Evolutionary conservation across 805 yeast species (phyloP).

Genomic region (Cyberlindnera amylophila): DNA sequence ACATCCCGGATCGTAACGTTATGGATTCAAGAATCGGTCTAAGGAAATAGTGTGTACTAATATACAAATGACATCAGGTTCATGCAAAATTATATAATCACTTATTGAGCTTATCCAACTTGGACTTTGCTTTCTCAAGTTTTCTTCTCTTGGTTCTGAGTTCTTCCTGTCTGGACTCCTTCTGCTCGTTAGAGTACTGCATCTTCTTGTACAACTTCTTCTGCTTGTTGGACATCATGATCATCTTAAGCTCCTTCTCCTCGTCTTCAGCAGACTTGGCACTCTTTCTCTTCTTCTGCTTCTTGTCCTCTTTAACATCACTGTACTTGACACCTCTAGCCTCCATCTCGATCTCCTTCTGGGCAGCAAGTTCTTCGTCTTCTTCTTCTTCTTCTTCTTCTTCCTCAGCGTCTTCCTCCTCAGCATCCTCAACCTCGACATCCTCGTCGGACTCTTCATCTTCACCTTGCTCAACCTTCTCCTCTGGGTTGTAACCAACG

Average conservation of each 20-base stretch:
- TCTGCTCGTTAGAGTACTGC: constrained; percentile 86
- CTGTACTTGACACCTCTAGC: constrained; percentile 81
- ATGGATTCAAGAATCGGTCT: constrained; percentile 64
- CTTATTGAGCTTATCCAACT: constrained; percentile 15
- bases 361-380: constrained; percentile 47
- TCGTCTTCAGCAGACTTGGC: constrained; percentile 48
- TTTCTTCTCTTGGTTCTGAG: constrained; percentile 67
- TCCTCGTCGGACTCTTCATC: constrained; percentile 49
- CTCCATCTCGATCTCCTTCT: constrained; percentile 85
- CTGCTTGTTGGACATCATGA: constrained; percentile 97
- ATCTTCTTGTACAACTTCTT: constrained; percentile 90
- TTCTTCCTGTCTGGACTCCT: constrained; percentile 69
- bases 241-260: constrained; percentile 88
- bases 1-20: constrained; percentile 69
- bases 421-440: constrained; percentile 50
- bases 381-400: constrained; percentile 43
- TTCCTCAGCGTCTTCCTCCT: constrained; percentile 49
- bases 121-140: constrained; percentile 48
- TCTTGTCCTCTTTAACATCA: constrained; percentile 39
- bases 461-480: constrained; percentile 39
- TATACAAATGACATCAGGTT: not conserved
- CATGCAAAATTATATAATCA: not conserved
- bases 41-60: constrained; percentile 1
- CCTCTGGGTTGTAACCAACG: constrained; percentile 82
- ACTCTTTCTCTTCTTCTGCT: constrained; percentile 31